Percentiles rank a stretch among this genome's conserved stretches.
Evolutionary conservation across 1,284 basidiomycete species (phyloP).

Genomic region (Ganoderma lucidum): DNA sequence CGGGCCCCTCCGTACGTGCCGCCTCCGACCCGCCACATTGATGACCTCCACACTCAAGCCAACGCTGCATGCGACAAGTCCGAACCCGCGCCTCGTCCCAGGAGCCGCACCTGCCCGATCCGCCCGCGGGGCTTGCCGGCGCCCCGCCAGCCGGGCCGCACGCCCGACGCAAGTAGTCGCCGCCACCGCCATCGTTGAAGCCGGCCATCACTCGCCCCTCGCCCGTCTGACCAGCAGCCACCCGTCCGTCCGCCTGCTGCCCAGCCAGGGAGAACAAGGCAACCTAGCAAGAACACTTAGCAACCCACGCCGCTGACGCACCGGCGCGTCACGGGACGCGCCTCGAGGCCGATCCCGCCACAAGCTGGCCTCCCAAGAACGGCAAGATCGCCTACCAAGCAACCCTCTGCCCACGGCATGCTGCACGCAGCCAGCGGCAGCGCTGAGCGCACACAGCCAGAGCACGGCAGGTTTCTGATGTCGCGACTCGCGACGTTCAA

Average conservation of each 20-base stretch:
- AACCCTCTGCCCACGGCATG: conserved; percentile 37
- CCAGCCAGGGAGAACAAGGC: neutral
- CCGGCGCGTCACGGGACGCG: conserved; percentile 26
- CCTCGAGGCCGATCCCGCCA: conserved; percentile 38
- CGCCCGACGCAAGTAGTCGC: neutral
- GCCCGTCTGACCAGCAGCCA: neutral
- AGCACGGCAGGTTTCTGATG: neutral
- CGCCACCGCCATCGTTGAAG: conserved; percentile 30
- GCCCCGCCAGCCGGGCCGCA: neutral
- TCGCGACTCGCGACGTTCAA: neutral
- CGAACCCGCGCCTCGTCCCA: neutral
- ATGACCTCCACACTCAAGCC: neutral
- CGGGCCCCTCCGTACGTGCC: neutral
- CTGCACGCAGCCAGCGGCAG: conserved; percentile 9
- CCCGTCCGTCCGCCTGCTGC: neutral
- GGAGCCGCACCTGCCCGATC: conserved; percentile 5
- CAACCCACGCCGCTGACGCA: conserved; percentile 24
- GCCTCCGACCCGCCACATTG: neutral
- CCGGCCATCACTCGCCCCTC: conserved; percentile 22
- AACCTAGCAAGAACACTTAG: neutral
- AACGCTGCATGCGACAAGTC: neutral
- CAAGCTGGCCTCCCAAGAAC: conserved; percentile 19
- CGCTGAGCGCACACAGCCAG: conserved; percentile 7
- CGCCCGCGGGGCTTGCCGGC: neutral
- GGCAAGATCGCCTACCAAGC: conserved; percentile 26